A percentile compares a stretch with the other conserved stretches of the same genome.
Evolutionary conservation across 2,329 filamentous ascomycete genomes (phyloP).

Genomic region (Cucurbitaria berberidis): DNA sequence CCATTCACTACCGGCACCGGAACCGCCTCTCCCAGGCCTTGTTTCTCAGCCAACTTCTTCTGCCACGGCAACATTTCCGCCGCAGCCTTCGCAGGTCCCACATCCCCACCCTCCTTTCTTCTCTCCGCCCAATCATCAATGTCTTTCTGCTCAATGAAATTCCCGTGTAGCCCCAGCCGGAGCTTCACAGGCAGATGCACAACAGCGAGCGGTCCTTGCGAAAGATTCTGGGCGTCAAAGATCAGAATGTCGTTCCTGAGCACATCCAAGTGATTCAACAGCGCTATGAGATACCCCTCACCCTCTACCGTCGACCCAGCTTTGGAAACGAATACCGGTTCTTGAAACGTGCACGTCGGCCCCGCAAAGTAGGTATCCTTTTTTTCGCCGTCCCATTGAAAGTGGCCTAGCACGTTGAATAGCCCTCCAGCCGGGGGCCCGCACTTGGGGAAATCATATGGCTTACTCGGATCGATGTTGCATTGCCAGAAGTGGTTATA

Average conservation of each 20-base stretch:
- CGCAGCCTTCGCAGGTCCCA: conserved; percentile 33
- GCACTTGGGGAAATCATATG: conserved; percentile 42
- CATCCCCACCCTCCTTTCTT: conserved; percentile 32
- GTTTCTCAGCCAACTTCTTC: conserved; percentile 29
- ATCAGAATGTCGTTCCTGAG: conserved; percentile 51
- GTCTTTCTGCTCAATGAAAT: conserved; percentile 40
- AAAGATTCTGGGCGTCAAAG: conserved; percentile 51
- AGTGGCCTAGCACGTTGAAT: conserved; percentile 45
- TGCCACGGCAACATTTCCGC: conserved; percentile 38
- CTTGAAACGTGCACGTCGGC: conserved; percentile 56
- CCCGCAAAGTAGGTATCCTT: conserved; percentile 47
- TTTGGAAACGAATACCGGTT: conserved; percentile 60
- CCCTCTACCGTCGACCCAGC: conserved; percentile 52
- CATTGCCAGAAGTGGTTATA: conserved; percentile 52
- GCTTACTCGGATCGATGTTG: conserved; percentile 44
- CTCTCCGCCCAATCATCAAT: conserved; percentile 39
- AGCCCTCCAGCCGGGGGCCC: conserved; percentile 39
- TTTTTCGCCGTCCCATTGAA: conserved; percentile 39
- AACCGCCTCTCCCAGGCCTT: conserved; percentile 12
- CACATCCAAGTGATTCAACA: conserved; percentile 53
- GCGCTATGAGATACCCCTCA: conserved; percentile 57
- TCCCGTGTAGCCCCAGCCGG: conserved; percentile 41
- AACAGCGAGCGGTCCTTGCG: conserved; percentile 48
- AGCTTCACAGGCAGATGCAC: conserved; percentile 50
- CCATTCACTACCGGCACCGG: not conserved